A percentile compares a stretch with the other conserved stretches of the same genome.
These are phyloP conservation scores for Nemania sp. DNA, from an alignment of 2,329 filamentous ascomycete genomes.

Conservation along the genomic window DNA sequence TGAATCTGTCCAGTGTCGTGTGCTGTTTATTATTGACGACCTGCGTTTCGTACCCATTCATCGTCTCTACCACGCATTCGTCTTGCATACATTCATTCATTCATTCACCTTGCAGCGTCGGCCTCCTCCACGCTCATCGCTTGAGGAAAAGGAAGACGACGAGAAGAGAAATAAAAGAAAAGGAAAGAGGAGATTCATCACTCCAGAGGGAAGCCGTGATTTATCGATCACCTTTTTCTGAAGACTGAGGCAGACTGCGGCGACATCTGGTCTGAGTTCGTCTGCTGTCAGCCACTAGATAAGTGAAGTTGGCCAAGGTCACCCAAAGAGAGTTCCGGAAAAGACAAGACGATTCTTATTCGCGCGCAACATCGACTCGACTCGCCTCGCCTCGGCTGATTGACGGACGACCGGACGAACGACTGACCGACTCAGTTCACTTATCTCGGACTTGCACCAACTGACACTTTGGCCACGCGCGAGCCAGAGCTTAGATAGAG, in stretches of 20 bases:
- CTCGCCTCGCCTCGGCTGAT: neutral
- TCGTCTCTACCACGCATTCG: too few relatives aligned
- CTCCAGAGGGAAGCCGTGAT: too few relatives aligned
- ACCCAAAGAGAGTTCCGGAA: neutral
- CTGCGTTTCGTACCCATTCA: neutral
- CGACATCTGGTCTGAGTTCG: too few relatives aligned
- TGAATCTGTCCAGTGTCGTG: conserved; percentile 21
- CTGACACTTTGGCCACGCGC: neutral
- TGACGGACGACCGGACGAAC: neutral
- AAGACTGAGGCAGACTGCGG: too few relatives aligned
- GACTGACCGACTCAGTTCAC: conserved; percentile 8
- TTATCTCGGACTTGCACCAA: conserved; percentile 8
- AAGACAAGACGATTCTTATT: conserved; percentile 16
- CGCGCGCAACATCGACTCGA: conserved; percentile 12
- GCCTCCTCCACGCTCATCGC: too few relatives aligned
- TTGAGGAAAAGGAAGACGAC: too few relatives aligned
- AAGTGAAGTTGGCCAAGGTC: conserved; percentile 16
- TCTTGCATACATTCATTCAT: too few relatives aligned
- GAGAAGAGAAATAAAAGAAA: too few relatives aligned
- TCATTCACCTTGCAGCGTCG: too few relatives aligned
- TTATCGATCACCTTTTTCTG: too few relatives aligned
- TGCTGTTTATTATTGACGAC: conserved; percentile 10
- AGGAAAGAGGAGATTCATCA: too few relatives aligned
- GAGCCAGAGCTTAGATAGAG: neutral
- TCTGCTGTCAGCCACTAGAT: neutral